phyloP scores from a whole-genome alignment of 345 rosid species.

The Populus alba region DNA sequence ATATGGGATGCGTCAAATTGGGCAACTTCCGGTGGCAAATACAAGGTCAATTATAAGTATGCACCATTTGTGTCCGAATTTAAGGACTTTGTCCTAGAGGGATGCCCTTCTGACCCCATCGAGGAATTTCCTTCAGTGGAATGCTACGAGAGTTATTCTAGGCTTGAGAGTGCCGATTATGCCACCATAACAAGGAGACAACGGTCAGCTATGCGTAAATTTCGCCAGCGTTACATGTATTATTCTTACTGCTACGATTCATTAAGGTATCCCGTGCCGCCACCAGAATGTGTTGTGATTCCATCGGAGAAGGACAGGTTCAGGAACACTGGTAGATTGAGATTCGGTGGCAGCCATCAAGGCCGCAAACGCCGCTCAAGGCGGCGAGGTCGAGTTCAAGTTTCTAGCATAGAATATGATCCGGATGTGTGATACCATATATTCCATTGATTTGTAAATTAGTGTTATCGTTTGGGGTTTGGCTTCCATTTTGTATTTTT shows the following conservation, averaged over 20 bases:
- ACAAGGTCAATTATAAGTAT: slow-evolving; percentile 66
- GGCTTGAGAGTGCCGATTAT: slow-evolving; percentile 44
- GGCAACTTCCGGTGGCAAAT: slow-evolving; percentile 85
- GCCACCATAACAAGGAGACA: slow-evolving; percentile 35
- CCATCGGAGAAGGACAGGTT: slow-evolving; percentile 53
- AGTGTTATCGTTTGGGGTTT: background rate
- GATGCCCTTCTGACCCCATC: slow-evolving; percentile 68
- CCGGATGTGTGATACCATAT: slow-evolving; percentile 8
- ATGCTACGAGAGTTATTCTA: slow-evolving; percentile 33
- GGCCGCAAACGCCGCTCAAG: slow-evolving; percentile 24
- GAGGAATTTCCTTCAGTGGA: slow-evolving; percentile 34
- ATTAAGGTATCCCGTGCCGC: slow-evolving; percentile 47
- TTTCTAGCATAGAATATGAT: background rate
- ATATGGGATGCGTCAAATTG: slow-evolving; percentile 97
- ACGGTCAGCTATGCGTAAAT: slow-evolving; percentile 56
- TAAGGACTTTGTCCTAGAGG: slow-evolving; percentile 57
- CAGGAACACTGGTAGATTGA: slow-evolving; percentile 63
- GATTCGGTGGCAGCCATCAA: slow-evolving; percentile 64
- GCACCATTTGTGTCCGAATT: slow-evolving; percentile 76
- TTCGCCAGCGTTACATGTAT: slow-evolving; percentile 74
- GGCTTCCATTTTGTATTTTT: background rate
- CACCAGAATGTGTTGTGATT: slow-evolving; percentile 64
- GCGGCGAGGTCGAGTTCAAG: slow-evolving; percentile 20
- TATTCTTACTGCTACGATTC: slow-evolving; percentile 87
- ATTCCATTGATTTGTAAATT: background rate